A percentile compares a stretch with the other conserved stretches of the same genome.
Conservation (phyloP, 2,329 filamentous ascomycete genomes). For the Fusarium oxysporum region DNA sequence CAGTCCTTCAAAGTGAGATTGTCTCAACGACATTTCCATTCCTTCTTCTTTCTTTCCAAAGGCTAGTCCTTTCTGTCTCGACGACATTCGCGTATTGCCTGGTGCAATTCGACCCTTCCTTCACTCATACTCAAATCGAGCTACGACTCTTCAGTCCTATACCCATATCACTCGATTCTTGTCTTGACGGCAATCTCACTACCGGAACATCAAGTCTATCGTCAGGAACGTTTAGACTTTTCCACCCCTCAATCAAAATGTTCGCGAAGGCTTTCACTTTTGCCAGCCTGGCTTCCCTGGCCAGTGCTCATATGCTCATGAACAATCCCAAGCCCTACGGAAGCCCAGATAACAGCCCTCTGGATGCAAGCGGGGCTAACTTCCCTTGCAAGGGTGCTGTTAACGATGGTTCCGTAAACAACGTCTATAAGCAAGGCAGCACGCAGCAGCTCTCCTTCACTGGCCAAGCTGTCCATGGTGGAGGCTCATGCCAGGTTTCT, state of each 20-base stretch:
- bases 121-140: constrained; percentile 33
- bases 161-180: constrained; percentile 42
- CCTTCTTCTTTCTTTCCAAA: constrained; percentile 42
- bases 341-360: constrained; percentile 69
- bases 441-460: constrained; percentile 68
- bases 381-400: constrained; percentile 82
- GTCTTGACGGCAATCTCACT: constrained; percentile 46
- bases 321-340: constrained; percentile 73
- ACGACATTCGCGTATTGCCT: constrained; percentile 43
- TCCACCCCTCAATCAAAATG: constrained; percentile 57
- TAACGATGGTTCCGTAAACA: constrained; percentile 48
- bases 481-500: constrained; percentile 91
- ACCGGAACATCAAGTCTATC: constrained; percentile 39
- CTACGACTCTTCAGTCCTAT: constrained; percentile 37
- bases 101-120: constrained; percentile 45
- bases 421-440: constrained; percentile 65
- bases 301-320: constrained; percentile 83
- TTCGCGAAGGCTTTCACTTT: constrained; percentile 61
- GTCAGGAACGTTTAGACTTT: constrained; percentile 49
- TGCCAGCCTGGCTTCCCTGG: constrained; percentile 68
- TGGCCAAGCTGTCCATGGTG: constrained; percentile 84
- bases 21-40: constrained; percentile 46
- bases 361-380: constrained; percentile 69
- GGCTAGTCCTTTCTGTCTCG: constrained; percentile 46
- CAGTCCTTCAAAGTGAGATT: constrained; percentile 46